Base-by-base conservation (phyloP, 257 asterid species). In the Capsicum rhomboideum region DNA sequence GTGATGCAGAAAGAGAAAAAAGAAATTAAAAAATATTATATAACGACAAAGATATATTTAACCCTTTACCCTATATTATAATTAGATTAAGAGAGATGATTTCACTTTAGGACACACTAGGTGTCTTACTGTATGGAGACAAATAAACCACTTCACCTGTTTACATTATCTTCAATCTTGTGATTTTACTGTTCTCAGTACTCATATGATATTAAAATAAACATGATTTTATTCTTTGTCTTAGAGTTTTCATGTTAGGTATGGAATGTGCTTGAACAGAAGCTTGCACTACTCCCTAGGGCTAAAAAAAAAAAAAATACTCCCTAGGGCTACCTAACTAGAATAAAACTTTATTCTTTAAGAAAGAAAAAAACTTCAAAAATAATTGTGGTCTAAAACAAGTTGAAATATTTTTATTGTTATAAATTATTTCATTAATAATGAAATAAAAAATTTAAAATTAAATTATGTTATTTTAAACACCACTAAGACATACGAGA, bases 221-320 rank as follows among this genome's bases (percentile, higher is more conserved):
- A 52, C 58, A 74, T 11, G 21, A 44, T 49, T 74, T 44, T 7
- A 18, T 10, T 69, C 26, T 34, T 34, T 2, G 10, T 69, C 8
- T 37, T 18, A 4, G 5, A 40, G 66, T 74, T 55, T 67, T 17
- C 78, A 59, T 85, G 80, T 82, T 66, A 83, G 14, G 85, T 85
- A 88, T 87, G 66, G 80, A 86, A 87, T 85, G 90, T 87, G 95
- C 84, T 79, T 85, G 83, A 84, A 91, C 91, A 89, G 84, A 83
- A 78, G 77, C 90, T 79, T 87, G 89, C 91, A 90, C 91, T 78
- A 49, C 34, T 21, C 31, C 54, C 12, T n/a, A 42, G 34, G 78
- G 53, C 31, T 69, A 69, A n/a, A n/a, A n/a, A n/a, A n/a, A n/a
- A n/a, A n/a, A n/a, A n/a, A n/a, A n/a, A n/a, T 78, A 49, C 34